phyloP scores from a whole-genome alignment of 2,329 filamentous ascomycete genomes.

The Trichophyton equinum region DNA sequence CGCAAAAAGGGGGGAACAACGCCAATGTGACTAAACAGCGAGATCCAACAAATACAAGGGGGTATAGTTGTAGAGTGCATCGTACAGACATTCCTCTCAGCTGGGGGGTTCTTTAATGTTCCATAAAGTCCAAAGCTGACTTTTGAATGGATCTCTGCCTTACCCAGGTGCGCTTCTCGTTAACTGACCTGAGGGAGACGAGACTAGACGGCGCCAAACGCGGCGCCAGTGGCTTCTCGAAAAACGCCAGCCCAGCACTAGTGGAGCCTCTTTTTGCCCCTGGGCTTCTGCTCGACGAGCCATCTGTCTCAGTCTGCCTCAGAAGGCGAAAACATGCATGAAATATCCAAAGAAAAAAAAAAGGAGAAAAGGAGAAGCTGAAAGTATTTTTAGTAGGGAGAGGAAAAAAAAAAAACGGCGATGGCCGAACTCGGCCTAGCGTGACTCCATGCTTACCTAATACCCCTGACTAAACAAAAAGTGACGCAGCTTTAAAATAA shows the following conservation, averaged over 20 bases:
- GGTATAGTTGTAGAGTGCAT: no score
- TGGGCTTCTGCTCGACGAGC: not conserved
- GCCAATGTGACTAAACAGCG: no score
- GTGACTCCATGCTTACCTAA: not conserved
- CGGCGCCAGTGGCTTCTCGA: not conserved
- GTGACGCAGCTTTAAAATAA: not conserved
- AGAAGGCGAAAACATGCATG: not conserved
- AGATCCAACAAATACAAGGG: no score
- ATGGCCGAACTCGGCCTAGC: not conserved
- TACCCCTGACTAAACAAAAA: conserved; percentile 2
- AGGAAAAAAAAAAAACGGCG: not conserved
- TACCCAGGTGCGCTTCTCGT: no score
- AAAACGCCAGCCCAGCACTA: not conserved
- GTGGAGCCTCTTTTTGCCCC: not conserved
- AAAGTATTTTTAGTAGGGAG: not conserved
- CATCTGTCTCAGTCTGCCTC: not conserved
- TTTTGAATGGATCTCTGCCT: no score
- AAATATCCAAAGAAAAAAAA: not conserved
- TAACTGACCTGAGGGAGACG: not conserved
- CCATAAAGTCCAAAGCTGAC: no score
- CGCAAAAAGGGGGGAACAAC: no score
- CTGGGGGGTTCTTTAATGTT: no score
- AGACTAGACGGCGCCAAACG: not conserved
- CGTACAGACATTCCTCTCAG: no score
- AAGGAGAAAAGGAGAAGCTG: not conserved